A percentile compares a stretch with the other conserved stretches of the same genome.
Conservation (phyloP, 2,329 filamentous ascomycete species). For the Elsinoe necatrix region DNA sequence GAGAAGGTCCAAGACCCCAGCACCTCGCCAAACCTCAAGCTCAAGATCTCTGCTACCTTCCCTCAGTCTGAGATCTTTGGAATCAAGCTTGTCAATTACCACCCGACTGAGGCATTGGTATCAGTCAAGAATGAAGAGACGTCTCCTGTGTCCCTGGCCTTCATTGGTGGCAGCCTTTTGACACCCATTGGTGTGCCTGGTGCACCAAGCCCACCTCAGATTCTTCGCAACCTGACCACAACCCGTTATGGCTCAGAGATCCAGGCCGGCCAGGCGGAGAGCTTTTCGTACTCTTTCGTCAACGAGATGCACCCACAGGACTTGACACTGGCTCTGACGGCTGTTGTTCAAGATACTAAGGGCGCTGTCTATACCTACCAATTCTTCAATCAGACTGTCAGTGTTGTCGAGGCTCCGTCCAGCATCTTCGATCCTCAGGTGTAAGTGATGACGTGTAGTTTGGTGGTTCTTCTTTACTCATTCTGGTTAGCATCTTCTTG, state of each 20-base stretch:
- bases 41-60: slow-evolving; percentile 51
- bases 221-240: slow-evolving; percentile 78
- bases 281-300: slow-evolving; percentile 72
- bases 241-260: slow-evolving; percentile 66
- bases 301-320: slow-evolving; percentile 93
- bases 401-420: slow-evolving; percentile 80
- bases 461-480: background rate
- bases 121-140: slow-evolving; percentile 79
- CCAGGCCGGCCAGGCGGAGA: slow-evolving; percentile 65
- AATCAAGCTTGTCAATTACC: slow-evolving; percentile 90
- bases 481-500: slow-evolving; percentile 71
- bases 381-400: slow-evolving; percentile 74
- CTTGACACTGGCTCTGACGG: slow-evolving; percentile 65
- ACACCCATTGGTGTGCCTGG: slow-evolving; percentile 46
- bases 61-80: slow-evolving; percentile 74
- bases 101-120: slow-evolving; percentile 72
- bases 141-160: slow-evolving; percentile 62
- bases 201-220: slow-evolving; percentile 42
- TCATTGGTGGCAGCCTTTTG: slow-evolving; percentile 67
- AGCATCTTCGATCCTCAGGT: slow-evolving; percentile 94
- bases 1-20: slow-evolving; percentile 48
- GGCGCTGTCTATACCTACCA: slow-evolving; percentile 66
- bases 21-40: slow-evolving; percentile 47
- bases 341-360: slow-evolving; percentile 60
- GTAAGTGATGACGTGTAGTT: slow-evolving; percentile 45